phyloP scores from a whole-genome alignment of 2,329 filamentous ascomycete species.

The Sporothrix brasiliensis region DNA sequence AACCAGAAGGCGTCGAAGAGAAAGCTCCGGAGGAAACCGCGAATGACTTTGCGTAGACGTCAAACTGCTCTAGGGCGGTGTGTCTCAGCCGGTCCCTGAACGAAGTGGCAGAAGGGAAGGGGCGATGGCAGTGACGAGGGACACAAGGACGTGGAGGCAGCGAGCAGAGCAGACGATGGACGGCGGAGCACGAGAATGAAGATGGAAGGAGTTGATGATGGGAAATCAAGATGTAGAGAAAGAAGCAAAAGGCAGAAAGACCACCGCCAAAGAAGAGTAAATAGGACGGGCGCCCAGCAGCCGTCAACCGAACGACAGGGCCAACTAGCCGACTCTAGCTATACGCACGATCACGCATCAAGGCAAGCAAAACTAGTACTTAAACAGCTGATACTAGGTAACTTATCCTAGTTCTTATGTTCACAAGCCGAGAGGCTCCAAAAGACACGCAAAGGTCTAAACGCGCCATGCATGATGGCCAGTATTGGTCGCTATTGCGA shows the following conservation, averaged over 20 bases:
- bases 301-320: constrained; percentile 17
- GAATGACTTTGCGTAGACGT: neutral
- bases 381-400: neutral
- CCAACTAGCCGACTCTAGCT: constrained; percentile 8
- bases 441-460: neutral
- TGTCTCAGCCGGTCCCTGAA: neutral
- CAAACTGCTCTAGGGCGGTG: constrained; percentile 16
- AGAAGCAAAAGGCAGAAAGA: neutral
- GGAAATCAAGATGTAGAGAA: neutral
- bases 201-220: constrained; percentile 4
- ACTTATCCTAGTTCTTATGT: too few species aligned
- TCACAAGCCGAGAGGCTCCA: neutral
- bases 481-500: too few species aligned
- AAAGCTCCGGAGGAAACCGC: neutral
- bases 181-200: neutral
- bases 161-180: neutral
- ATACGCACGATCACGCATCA: neutral
- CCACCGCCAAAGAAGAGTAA: too few species aligned
- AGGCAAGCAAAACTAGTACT: neutral
- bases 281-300: neutral
- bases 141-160: neutral
- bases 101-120: neutral
- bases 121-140: neutral
- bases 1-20: neutral
- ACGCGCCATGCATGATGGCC: neutral